A percentile compares a stretch with the other conserved stretches of the same genome.
Conservation (phyloP, 179 eudicot species). For the Patellifolia procumbens region DNA sequence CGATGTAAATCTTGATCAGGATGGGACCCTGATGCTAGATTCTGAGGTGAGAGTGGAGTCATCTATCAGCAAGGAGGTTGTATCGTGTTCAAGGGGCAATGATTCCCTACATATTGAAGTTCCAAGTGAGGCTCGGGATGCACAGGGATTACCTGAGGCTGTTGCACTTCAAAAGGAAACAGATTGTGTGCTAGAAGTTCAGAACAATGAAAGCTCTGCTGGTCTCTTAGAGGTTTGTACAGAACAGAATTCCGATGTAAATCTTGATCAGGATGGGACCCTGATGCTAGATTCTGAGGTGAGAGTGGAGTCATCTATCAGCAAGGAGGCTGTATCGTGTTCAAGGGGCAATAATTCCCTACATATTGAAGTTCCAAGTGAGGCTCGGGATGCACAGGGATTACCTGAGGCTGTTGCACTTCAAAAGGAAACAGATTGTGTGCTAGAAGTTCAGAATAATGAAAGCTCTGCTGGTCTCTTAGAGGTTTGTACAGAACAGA, state of each 20-base stretch:
- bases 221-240: slow-evolving; percentile 3
- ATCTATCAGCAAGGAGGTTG: not conserved
- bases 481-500: not conserved
- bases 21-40: not conserved
- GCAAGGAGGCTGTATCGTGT: not conserved
- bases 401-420: slow-evolving; percentile 16
- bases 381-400: slow-evolving; percentile 26
- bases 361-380: slow-evolving; percentile 22
- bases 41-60: not conserved
- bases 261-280: not conserved
- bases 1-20: slow-evolving; percentile 5
- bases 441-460: not conserved
- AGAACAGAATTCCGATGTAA: not conserved
- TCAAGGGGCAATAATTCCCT: slow-evolving; percentile 18
- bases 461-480: not conserved
- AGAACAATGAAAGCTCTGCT: not conserved
- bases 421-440: not conserved
- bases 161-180: not conserved
- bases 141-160: slow-evolving; percentile 25
- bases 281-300: not conserved
- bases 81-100: slow-evolving; percentile 12
- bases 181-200: not conserved
- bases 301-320: not conserved
- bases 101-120: slow-evolving; percentile 20
- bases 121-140: slow-evolving; percentile 21